A percentile compares a stretch with the other conserved stretches of the same genome.
These are phyloP conservation scores for Ustilago lituana DNA, from an alignment of 1,284 basidiomycete species.

Conservation along the genomic window DNA sequence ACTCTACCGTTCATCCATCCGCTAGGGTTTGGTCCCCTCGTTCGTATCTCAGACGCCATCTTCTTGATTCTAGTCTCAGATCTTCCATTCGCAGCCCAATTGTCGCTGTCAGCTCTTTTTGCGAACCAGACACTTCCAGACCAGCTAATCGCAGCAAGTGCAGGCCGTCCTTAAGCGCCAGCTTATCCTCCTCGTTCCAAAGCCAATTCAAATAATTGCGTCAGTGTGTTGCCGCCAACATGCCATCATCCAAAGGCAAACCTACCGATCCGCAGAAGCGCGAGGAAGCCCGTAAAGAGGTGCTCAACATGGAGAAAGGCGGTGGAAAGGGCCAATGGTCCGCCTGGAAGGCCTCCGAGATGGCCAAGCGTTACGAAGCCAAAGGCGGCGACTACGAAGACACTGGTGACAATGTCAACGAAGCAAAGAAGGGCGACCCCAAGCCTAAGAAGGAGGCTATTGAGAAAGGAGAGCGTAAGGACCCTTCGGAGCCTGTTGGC, in stretches of 20 bases:
- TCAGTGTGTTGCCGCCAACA: slow-evolving; percentile 16
- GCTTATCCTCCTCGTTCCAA: too few relatives aligned
- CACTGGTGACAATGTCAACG: slow-evolving; percentile 68
- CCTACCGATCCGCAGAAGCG: slow-evolving; percentile 69
- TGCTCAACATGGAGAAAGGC: slow-evolving; percentile 67
- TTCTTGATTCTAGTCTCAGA: neutral
- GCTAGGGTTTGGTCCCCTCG: neutral
- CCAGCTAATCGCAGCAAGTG: too few relatives aligned
- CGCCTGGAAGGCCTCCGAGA: slow-evolving; percentile 68
- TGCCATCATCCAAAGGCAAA: slow-evolving; percentile 69
- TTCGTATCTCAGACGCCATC: neutral
- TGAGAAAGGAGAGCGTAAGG: slow-evolving; percentile 43
- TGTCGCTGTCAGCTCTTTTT: too few relatives aligned
- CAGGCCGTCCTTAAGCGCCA: too few relatives aligned
- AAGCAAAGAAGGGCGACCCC: slow-evolving; percentile 68
- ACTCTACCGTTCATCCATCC: slow-evolving; percentile 6
- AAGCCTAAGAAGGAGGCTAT: slow-evolving; percentile 65
- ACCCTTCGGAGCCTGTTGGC: slow-evolving; percentile 31
- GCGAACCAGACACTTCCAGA: too few relatives aligned
- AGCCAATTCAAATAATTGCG: too few relatives aligned
- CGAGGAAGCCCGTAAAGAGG: slow-evolving; percentile 68
- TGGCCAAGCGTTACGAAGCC: slow-evolving; percentile 69
- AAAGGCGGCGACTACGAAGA: slow-evolving; percentile 69
- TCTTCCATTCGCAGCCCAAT: neutral
- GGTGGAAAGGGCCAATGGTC: slow-evolving; percentile 69